Percentiles rank a stretch among this genome's conserved stretches.
phyloP scores from a whole-genome alignment of 225 moss, liverwort and hornwort genomes.

The Neckera pumila region DNA sequence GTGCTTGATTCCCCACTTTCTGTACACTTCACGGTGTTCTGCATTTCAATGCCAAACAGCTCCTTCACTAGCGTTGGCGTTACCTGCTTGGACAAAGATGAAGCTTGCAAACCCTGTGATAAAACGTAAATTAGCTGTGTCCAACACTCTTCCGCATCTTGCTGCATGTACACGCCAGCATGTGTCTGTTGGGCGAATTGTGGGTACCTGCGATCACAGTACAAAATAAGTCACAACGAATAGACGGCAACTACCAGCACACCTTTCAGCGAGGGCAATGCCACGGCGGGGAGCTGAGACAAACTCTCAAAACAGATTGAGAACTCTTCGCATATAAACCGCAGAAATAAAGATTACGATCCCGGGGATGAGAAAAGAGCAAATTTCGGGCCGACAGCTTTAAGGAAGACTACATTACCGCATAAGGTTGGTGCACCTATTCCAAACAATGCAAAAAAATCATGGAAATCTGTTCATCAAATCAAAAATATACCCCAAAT shows the following conservation, averaged over 20 bases:
- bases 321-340: background rate
- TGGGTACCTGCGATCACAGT: slow-evolving; percentile 39
- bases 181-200: slow-evolving; percentile 87
- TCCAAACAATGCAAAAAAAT: background rate
- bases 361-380: background rate
- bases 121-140: slow-evolving; percentile 83
- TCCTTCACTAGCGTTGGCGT: slow-evolving; percentile 48
- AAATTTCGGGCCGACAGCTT: background rate
- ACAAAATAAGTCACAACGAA: background rate
- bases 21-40: slow-evolving; percentile 62
- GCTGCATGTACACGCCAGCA: slow-evolving; percentile 77
- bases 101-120: slow-evolving; percentile 57
- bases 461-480: background rate
- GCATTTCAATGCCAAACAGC: slow-evolving; percentile 79
- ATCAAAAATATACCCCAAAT: background rate
- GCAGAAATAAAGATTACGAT: background rate
- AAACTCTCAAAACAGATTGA: background rate
- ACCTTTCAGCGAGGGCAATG: background rate
- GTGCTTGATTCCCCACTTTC: slow-evolving; percentile 79
- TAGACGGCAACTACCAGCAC: background rate
- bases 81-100: slow-evolving; percentile 6
- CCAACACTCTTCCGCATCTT: slow-evolving; percentile 99
- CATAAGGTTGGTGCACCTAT: background rate
- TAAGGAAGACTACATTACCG: no score
- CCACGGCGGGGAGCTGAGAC: background rate